phyloP scores from a whole-genome alignment of 768 basidiomycete species.

The Fibroporia radiculosa region DNA sequence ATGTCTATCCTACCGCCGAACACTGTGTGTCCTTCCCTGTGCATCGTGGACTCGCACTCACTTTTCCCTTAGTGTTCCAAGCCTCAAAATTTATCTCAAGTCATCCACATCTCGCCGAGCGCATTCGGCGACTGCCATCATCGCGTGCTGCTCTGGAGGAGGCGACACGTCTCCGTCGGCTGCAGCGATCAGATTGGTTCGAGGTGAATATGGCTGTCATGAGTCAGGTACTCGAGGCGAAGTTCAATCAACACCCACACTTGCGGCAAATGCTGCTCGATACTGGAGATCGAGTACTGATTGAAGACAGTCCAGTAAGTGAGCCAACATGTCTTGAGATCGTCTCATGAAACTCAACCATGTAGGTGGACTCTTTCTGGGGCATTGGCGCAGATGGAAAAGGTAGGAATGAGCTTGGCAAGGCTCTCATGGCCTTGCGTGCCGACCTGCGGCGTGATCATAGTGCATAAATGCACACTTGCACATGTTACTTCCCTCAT shows the following conservation, averaged over 20 bases:
- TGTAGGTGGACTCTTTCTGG: constrained; percentile 76
- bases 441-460: constrained; percentile 44
- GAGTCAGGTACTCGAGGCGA: constrained; percentile 57
- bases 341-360: no score
- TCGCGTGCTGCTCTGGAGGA: constrained; percentile 9
- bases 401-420: constrained; percentile 71
- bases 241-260: constrained; percentile 64
- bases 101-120: constrained; percentile 10
- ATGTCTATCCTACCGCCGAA: not conserved
- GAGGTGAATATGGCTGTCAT: constrained; percentile 20
- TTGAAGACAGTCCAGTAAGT: constrained; percentile 1
- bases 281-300: constrained; percentile 42
- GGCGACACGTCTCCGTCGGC: constrained; percentile 1
- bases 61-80: constrained; percentile 3
- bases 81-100: constrained; percentile 8
- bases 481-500: no score
- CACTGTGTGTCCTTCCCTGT: not conserved
- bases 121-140: constrained; percentile 3
- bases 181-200: constrained; percentile 6
- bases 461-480: no score
- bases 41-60: not conserved
- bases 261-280: constrained; percentile 45
- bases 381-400: constrained; percentile 59
- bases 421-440: constrained; percentile 57
- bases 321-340: no score